phyloP scores from a whole-genome alignment of 495 filamentous ascomycete species.

The Copromyces sp. region DNA sequence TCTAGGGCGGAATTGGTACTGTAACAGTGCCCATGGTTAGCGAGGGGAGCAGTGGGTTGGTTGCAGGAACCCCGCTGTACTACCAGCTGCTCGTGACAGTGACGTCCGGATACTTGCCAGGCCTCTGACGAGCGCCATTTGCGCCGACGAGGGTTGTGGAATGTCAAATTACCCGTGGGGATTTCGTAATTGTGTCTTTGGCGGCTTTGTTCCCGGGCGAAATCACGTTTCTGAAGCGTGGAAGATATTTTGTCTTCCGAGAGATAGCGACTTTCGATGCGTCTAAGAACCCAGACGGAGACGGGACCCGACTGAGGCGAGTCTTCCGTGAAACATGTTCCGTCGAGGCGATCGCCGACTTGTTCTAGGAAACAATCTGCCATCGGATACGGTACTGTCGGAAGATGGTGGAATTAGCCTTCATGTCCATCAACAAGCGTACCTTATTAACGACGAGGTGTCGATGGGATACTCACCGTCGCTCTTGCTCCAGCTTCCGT shows the following conservation, averaged over 20 bases:
- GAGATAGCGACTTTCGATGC: neutral
- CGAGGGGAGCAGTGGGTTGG: neutral
- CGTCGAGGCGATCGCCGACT: neutral
- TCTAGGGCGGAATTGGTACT: neutral
- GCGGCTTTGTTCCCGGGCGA: neutral
- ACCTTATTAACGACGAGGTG: neutral
- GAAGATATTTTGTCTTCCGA: neutral
- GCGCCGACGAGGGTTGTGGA: neutral
- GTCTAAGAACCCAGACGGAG: neutral
- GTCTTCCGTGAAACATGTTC: neutral
- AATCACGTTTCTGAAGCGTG: neutral
- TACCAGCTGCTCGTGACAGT: neutral
- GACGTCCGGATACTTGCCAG: neutral
- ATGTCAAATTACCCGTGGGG: neutral
- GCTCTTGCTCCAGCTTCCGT: neutral
- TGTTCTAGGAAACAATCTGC: neutral
- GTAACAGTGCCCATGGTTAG: neutral
- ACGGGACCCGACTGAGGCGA: neutral
- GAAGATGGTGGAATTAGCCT: too few species aligned
- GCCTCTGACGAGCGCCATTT: neutral
- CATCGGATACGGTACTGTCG: neutral
- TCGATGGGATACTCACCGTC: neutral
- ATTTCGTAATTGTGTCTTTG: neutral
- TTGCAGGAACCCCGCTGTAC: neutral
- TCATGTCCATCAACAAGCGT: too few species aligned